phyloP scores from a whole-genome alignment of 1,284 basidiomycete species.

The Pascua sp. region DNA sequence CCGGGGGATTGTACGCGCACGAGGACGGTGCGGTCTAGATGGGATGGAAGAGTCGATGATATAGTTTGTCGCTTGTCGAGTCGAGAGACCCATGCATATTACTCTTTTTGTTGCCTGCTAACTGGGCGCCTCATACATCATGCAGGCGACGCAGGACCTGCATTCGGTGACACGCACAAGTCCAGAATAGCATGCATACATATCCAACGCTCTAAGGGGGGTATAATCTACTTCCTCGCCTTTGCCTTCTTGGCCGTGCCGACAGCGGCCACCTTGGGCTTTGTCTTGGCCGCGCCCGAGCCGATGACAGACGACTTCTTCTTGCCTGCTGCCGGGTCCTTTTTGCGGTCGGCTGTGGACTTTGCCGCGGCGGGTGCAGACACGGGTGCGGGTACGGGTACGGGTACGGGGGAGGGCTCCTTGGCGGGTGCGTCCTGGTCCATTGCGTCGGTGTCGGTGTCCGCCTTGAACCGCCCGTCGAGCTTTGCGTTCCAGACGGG shows the following conservation, averaged over 20 bases:
- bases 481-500: conserved; percentile 78
- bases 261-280: conserved; percentile 21
- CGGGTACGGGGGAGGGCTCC: neutral
- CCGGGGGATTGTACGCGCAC: too few species aligned
- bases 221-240: conserved; percentile 11
- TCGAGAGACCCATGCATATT: too few species aligned
- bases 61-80: too few species aligned
- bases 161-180: too few species aligned
- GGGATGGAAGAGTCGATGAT: too few species aligned
- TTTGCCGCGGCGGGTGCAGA: too few species aligned
- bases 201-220: neutral
- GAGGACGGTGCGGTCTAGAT: too few species aligned
- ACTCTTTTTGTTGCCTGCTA: too few species aligned
- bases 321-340: neutral
- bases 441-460: conserved; percentile 9
- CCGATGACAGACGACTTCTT: conserved; percentile 35
- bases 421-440: conserved; percentile 1
- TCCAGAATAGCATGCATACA: conserved; percentile 7
- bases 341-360: too few species aligned
- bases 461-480: conserved; percentile 49
- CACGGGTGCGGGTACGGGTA: too few species aligned
- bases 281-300: conserved; percentile 20
- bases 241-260: conserved; percentile 10
- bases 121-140: too few species aligned
- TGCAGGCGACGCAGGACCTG: too few species aligned